Evolutionary conservation across 495 filamentous ascomycete genomes (phyloP).

Genomic region (Hyaloscypha finlandica): DNA sequence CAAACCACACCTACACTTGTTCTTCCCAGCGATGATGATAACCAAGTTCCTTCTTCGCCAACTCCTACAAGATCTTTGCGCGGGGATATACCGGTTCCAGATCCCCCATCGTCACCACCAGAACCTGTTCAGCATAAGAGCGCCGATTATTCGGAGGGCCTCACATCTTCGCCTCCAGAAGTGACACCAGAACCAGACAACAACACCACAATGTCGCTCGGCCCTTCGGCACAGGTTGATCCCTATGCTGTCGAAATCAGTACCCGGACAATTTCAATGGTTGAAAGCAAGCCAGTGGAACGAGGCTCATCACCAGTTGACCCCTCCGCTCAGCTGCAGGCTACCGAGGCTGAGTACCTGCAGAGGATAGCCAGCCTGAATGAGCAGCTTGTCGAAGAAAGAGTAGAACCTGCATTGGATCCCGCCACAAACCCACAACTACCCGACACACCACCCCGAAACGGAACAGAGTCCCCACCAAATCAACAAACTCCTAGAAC

Average conservation of each 20-base stretch:
- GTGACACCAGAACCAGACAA: conserved; percentile 2
- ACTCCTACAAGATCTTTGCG: conserved; percentile 54
- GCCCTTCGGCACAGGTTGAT: conserved; percentile 32
- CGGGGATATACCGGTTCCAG: conserved; percentile 47
- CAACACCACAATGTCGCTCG: conserved; percentile 8
- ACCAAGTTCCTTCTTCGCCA: conserved; percentile 78
- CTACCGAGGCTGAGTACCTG: not conserved
- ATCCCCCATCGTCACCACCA: conserved; percentile 57
- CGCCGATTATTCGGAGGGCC: conserved; percentile 4
- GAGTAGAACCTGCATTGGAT: not conserved
- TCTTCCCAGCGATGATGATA: conserved; percentile 50
- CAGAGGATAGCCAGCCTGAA: not conserved
- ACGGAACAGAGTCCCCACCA: not conserved
- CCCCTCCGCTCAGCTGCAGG: conserved; percentile 14
- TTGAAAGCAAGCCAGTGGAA: conserved; percentile 10
- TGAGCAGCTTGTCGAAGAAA: not conserved
- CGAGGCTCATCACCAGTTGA: not conserved
- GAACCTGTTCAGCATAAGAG: conserved; percentile 29
- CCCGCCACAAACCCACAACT: not conserved
- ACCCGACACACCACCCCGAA: conserved; percentile 3
- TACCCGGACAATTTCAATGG: conserved; percentile 16
- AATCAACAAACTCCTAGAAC: conserved; percentile 10
- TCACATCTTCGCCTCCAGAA: conserved; percentile 27
- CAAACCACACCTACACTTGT: conserved; percentile 52
- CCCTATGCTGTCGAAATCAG: conserved; percentile 11